Evolutionary conservation across 306 rosid genomes (phyloP).

Genomic region (Medicago truncatula): MtrunA17r5.0-ANR NC_053046.1:12021501-12022000

Average conservation of each 20-base stretch:
- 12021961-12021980: neutral
- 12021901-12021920: neutral
- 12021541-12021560: neutral
- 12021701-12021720: neutral
- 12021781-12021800: neutral
- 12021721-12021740: neutral
- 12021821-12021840: too few species aligned
- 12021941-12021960: neutral
- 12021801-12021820: neutral
- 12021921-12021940: neutral
- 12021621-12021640: neutral
- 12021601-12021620: neutral
- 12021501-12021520: neutral
- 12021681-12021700: neutral
- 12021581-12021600: too few species aligned
- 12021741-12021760: neutral
- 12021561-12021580: too few species aligned
- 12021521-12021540: neutral
- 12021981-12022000: neutral
- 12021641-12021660: neutral
- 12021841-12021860: neutral
- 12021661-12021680: neutral
- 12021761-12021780: neutral
- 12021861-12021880: neutral
- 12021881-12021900: neutral